Evolutionary conservation across 2,329 filamentous ascomycete species (phyloP), one percentile per base, ranked within the genome.

Genomic region (Massarina eburnea): DNA sequence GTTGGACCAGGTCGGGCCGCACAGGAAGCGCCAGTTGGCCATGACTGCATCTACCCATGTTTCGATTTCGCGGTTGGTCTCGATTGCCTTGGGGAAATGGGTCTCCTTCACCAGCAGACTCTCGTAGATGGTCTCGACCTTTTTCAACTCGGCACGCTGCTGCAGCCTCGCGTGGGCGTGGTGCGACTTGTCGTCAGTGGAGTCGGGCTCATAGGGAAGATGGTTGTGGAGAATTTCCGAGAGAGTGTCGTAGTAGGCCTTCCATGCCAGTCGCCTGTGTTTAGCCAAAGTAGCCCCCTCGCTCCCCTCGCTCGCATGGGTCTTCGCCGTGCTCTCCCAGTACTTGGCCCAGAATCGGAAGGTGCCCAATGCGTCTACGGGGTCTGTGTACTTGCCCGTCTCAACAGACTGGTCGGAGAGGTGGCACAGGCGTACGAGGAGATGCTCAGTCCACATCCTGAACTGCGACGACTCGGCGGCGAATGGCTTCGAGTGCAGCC

Each of bases 21-120:
- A 90, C 7, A 96, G 71, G 26, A 94, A 77, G 39, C 81, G 76
- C 94, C 94, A 99, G 66, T 97, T 97, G 54, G 76, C 78, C 63
- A 95, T 85, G 8, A 90, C 87, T 43, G 86, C 80, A 52, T 88
- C 81, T 17, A 91, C 84, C 78, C 94, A 97, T 8, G 76, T 75
- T 66, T 97, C 92, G 2, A 97, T 82, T 62, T 92, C 88, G 35
- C 80, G 75, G 46, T 91, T 90, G 41, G 82, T 79, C 59, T 94
- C 84, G 33, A 88, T 86, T 0, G 94, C 91, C 57, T 84, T 86
- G 0, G 94, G 94, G 58, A 99, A 99, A 21, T 80, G 78, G 0
- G 88, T 88, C 64, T 95, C 89, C 45, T 80, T 80, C 3, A 96
- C 77, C 20, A 99, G 74, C 3, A 94, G 76, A 14, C 79, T 79